Conservation (phyloP, 2,329 filamentous ascomycete species). For the Epichloe glyceriae region DNA sequence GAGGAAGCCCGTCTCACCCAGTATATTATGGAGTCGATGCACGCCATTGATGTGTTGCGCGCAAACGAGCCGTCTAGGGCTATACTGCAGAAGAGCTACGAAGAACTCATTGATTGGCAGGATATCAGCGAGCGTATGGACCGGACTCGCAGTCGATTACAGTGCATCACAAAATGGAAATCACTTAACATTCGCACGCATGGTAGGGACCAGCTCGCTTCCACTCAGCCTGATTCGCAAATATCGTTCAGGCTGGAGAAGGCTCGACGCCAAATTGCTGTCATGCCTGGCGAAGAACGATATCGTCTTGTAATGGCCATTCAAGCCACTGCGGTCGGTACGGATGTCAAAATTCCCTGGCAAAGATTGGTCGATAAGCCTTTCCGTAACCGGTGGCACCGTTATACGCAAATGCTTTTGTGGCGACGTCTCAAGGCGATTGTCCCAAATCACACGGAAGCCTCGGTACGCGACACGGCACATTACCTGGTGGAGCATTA, state of each 20-base stretch:
- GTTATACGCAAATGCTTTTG: constrained; percentile 23
- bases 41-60: constrained; percentile 29
- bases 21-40: constrained; percentile 40
- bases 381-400: constrained; percentile 27
- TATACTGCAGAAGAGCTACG: constrained; percentile 28
- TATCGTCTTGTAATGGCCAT: constrained; percentile 31
- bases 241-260: constrained; percentile 30
- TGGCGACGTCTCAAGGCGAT: constrained; percentile 26
- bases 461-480: constrained; percentile 22
- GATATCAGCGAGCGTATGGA: constrained; percentile 49
- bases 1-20: constrained; percentile 44
- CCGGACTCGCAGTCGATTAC: constrained; percentile 48
- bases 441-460: constrained; percentile 19
- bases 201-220: constrained; percentile 20
- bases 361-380: constrained; percentile 26
- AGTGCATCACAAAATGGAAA: constrained; percentile 58
- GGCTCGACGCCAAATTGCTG: constrained; percentile 27
- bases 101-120: constrained; percentile 51
- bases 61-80: constrained; percentile 19
- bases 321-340: constrained; percentile 23
- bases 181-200: constrained; percentile 23
- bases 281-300: constrained; percentile 32
- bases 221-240: constrained; percentile 18
- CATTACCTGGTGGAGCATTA: constrained; percentile 22
- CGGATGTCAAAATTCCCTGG: constrained; percentile 39